These are phyloP conservation scores for Primulina tabacum DNA, from an alignment of 257 asterid genomes.

Conservation along the genomic window DNA sequence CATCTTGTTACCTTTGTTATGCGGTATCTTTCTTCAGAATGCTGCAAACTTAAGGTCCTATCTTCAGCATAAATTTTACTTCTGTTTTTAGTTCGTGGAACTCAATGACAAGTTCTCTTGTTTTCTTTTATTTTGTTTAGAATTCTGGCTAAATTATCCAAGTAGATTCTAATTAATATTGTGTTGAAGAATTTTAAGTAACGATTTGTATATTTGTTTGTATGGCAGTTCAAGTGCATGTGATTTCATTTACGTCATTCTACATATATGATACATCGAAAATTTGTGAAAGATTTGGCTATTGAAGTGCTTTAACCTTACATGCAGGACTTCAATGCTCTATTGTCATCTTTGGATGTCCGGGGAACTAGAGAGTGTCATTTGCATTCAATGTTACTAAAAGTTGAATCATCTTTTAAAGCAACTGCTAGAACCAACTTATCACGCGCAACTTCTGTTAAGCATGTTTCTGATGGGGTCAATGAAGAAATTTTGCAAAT, in stretches of 20 bases:
- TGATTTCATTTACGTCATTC: neutral
- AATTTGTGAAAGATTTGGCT: neutral
- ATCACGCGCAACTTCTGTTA: slow-evolving; percentile 18
- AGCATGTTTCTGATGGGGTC: slow-evolving; percentile 22
- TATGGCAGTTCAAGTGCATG: too few relatives aligned
- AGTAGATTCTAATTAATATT: too few relatives aligned
- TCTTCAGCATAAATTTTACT: neutral
- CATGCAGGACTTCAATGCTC: slow-evolving; percentile 68
- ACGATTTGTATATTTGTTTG: too few relatives aligned
- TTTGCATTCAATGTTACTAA: slow-evolving; percentile 69
- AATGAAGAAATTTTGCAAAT: slow-evolving; percentile 32
- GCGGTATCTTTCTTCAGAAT: neutral
- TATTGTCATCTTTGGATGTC: slow-evolving; percentile 66
- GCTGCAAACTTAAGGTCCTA: too few relatives aligned
- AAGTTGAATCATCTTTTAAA: slow-evolving; percentile 62
- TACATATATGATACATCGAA: neutral
- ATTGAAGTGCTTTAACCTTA: neutral
- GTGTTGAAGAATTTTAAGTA: too few relatives aligned
- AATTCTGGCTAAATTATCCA: neutral
- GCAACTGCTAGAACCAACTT: slow-evolving; percentile 38
- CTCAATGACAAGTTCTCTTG: neutral
- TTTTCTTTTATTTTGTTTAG: neutral
- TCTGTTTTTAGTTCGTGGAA: neutral
- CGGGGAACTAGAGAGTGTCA: slow-evolving; percentile 90
- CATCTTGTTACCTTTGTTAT: neutral